These are phyloP conservation scores for Trichoderma koningii DNA, from an alignment of 2,329 filamentous ascomycete genomes.

Conservation along the genomic window DNA sequence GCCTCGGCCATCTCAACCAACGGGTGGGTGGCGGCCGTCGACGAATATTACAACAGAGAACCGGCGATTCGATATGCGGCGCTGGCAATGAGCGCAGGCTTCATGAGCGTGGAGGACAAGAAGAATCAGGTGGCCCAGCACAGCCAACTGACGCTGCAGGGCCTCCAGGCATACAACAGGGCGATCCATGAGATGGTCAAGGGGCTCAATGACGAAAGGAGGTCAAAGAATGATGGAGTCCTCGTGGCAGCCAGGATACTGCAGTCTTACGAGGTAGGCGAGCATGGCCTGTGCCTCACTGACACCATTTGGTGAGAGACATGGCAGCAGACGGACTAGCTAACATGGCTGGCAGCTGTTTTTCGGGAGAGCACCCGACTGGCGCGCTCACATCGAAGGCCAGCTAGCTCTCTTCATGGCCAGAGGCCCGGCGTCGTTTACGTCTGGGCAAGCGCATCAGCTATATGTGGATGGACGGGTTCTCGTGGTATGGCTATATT, in stretches of 20 bases:
- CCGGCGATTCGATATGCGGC: conserved; percentile 28
- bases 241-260: conserved; percentile 28
- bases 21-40: conserved; percentile 32
- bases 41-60: conserved; percentile 31
- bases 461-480: conserved; percentile 32
- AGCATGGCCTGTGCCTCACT: too few species aligned
- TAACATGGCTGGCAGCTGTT: neutral
- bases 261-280: conserved; percentile 33
- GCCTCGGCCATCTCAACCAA: conserved; percentile 28
- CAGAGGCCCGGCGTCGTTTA: conserved; percentile 28
- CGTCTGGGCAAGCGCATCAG: conserved; percentile 29
- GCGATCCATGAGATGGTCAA: conserved; percentile 30
- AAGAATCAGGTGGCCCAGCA: conserved; percentile 30
- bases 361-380: conserved; percentile 26
- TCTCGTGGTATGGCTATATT: conserved; percentile 29
- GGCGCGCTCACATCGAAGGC: conserved; percentile 30
- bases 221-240: conserved; percentile 29
- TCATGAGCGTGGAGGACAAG: conserved; percentile 29
- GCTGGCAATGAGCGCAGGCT: conserved; percentile 32
- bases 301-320: neutral
- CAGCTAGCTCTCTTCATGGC: conserved; percentile 29
- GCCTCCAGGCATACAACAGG: conserved; percentile 31
- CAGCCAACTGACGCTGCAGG: conserved; percentile 31
- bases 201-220: conserved; percentile 22
- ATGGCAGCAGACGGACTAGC: neutral